Conservation (phyloP, 805 yeast genomes). For the Candida schatavii region DNA sequence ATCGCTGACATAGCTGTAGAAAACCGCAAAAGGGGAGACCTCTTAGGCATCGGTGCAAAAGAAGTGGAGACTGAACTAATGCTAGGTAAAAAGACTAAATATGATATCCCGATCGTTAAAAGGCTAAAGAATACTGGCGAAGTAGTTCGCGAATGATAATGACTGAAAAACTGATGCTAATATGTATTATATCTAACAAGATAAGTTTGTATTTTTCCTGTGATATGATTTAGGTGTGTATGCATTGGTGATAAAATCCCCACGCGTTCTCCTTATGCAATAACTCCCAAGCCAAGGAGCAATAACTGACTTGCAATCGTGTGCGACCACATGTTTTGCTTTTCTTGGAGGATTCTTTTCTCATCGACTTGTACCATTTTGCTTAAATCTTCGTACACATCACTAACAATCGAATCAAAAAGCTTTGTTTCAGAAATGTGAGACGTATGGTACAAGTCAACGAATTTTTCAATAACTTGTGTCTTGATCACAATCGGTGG, state of each 20-base stretch:
- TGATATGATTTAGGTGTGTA: too few species aligned
- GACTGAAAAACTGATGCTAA: background rate
- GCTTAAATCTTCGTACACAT: constrained; percentile 54
- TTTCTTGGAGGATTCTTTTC: constrained; percentile 40
- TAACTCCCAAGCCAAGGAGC: constrained; percentile 57
- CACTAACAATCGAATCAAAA: constrained; percentile 52
- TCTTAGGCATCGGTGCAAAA: constrained; percentile 45
- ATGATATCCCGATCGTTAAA: constrained; percentile 24
- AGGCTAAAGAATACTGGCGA: constrained; percentile 9
- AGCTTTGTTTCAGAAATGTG: constrained; percentile 43
- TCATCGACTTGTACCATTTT: constrained; percentile 56
- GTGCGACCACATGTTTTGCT: constrained; percentile 56
- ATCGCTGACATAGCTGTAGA: constrained; percentile 9
- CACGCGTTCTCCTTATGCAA: constrained; percentile 41
- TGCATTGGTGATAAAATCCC: too few species aligned
- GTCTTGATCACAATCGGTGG: constrained; percentile 36
- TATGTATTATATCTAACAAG: too few species aligned
- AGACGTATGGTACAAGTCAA: constrained; percentile 36
- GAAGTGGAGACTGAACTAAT: constrained; percentile 27
- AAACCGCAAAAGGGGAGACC: constrained; percentile 28
- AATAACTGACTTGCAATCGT: constrained; percentile 57
- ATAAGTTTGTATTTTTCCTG: too few species aligned
- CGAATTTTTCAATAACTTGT: constrained; percentile 36
- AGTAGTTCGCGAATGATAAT: background rate
- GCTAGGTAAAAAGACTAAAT: constrained; percentile 28